phyloP scores from a whole-genome alignment of 495 filamentous ascomycete species.

The Penicillium lividum region DNA sequence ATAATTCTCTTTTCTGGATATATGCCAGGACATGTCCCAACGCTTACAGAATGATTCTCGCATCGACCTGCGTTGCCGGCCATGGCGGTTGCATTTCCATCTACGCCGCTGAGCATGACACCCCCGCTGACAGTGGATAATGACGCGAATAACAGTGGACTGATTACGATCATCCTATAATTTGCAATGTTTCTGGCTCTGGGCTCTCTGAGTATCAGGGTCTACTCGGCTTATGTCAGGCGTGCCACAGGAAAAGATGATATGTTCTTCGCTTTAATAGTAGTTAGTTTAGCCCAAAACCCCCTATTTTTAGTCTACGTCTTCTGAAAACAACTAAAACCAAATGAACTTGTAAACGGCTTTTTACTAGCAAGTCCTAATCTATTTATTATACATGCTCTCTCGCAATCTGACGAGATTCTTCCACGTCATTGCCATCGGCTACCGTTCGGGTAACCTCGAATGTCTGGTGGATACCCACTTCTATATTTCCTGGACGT shows the following conservation, averaged over 20 bases:
- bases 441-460: conserved; percentile 36
- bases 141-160: conserved; percentile 25
- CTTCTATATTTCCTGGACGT: conserved; percentile 22
- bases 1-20: neutral
- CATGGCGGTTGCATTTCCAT: conserved; percentile 9
- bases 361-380: no score
- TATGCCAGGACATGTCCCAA: neutral
- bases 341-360: no score
- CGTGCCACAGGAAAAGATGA: conserved; percentile 20
- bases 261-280: conserved; percentile 15
- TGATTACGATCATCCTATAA: conserved; percentile 25
- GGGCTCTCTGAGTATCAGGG: conserved; percentile 20
- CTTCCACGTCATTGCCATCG: conserved; percentile 13
- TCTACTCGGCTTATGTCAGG: conserved; percentile 22
- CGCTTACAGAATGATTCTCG: neutral
- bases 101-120: conserved; percentile 15
- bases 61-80: conserved; percentile 7
- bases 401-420: conserved; percentile 9
- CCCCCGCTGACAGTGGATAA: conserved; percentile 28
- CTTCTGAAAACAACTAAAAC: no score
- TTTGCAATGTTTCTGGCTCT: conserved; percentile 25
- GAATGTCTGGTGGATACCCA: conserved; percentile 38
- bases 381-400: conserved; percentile 31
- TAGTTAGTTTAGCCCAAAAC: conserved; percentile 1
- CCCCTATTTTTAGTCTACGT: no score